Evolutionary conservation across 108 stramenopile species (phyloP), one percentile per base, ranked within the genome.

Genomic region (Schizochytrium sp.): DNA sequence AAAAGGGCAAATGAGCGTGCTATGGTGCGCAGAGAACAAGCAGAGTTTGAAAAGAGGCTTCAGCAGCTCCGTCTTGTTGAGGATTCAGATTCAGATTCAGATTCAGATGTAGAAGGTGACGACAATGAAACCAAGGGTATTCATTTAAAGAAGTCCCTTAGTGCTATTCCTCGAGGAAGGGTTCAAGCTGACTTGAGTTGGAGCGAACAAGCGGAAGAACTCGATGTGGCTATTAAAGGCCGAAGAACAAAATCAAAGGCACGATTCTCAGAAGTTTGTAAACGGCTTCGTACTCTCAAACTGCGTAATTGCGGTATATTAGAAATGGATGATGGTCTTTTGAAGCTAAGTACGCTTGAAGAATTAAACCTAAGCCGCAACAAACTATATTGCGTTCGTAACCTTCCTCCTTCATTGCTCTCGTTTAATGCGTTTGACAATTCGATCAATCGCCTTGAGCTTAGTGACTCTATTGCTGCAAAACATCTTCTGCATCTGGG

Each of bases 31-130:
- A 7, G 76, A 7, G 28, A 49, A 0, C 47, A 55, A 13, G 76
- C 76, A 17, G 76, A 83, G 8, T 83, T 83, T 83, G 76, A 83
- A 28, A 17, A 53, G 28, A 46, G 53, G 47, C 47, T 83, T 83
- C 76, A 40, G 1, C 50, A 69, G 28, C 40, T 69, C 42, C 64
- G 44, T 38, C 64, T 69, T 2, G 64, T 8, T 17, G 57, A 58
- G 13, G 17, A 17, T 17, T 10, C 8, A 17, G 76, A 83, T n/a
- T n/a, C 8, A 17, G 76, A 83, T n/a, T n/a, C 19, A 5, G 76
- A 83, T 28, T 38, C 45, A n/a, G 40, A 40, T 42, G 76, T n/a
- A 3, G 76, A 83, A n/a, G 76, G 55, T 10, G 76, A 83, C 2
- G 76, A 83, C 50, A 38, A 83, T 10, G 50, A 83, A 13, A 38